Percentiles rank a stretch among this genome's conserved stretches.
Conservation (phyloP, 371 early-diverging fungal species). For the Apophysomyces elegans region DNA sequence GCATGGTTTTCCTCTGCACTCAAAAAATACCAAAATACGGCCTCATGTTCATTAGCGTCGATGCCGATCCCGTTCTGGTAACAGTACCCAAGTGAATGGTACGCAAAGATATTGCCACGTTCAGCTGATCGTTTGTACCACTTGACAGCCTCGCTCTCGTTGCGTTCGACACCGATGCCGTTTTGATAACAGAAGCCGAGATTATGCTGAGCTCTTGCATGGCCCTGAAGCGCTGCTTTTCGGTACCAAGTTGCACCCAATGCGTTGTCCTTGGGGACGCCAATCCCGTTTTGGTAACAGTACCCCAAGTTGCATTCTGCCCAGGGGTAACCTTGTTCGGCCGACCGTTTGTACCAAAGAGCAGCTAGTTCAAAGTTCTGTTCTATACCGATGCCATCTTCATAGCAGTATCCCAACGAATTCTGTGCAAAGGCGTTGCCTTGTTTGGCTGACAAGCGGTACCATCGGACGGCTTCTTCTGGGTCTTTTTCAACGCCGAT, state of each 20-base stretch:
- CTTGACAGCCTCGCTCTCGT: constrained; percentile 66
- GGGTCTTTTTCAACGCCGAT: constrained; percentile 72
- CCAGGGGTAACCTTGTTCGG: constrained; percentile 59
- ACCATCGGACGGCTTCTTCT: constrained; percentile 77
- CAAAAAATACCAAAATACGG: constrained; percentile 72
- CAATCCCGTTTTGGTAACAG: constrained; percentile 87
- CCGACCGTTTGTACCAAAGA: constrained; percentile 78
- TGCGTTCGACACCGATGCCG: constrained; percentile 71
- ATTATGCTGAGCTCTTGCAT: constrained; percentile 85
- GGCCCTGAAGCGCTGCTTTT: constrained; percentile 77
- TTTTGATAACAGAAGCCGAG: constrained; percentile 89
- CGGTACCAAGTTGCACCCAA: constrained; percentile 82
- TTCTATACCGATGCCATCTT: constrained; percentile 74
- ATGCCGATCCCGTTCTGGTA: constrained; percentile 90
- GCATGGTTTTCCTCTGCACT: constrained; percentile 68
- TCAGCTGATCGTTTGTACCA: constrained; percentile 79
- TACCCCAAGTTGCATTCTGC: constrained; percentile 82
- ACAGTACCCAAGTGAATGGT: constrained; percentile 88
- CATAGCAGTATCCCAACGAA: constrained; percentile 81
- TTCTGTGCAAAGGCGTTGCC: constrained; percentile 86
- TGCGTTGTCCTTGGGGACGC: constrained; percentile 63
- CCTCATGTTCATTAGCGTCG: constrained; percentile 60
- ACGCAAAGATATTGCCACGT: constrained; percentile 79
- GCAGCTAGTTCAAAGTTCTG: constrained; percentile 48
- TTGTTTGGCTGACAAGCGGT: constrained; percentile 68